Evolutionary conservation across 2,329 filamentous ascomycete species (phyloP), one percentile per base, ranked within the genome.

Genomic region (Hymenoscyphus occultus): DNA sequence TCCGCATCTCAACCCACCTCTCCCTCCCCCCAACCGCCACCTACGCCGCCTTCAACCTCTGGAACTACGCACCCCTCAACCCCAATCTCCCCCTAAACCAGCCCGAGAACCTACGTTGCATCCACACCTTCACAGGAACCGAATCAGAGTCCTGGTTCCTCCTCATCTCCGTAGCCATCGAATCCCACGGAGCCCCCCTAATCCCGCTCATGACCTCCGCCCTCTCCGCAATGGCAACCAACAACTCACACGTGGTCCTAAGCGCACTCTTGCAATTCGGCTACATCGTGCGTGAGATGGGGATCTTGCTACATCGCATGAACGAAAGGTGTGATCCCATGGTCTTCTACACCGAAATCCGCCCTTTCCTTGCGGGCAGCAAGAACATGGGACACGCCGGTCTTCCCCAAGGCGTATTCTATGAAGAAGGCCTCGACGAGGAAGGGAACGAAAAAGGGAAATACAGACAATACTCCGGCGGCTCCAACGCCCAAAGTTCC

Each of bases 111-210:
- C 81, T 97, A 12, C 81, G 84, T 22, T 89, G 88, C 0, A 82
- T 93, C 10, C 84, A 90, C 73, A 96, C 93, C 13, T 95, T 97
- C 73, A 97, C 93, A 4, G 93, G 92, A 32, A 95, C 92, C 7
- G 79, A 89, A 60, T 93, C 96, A 70, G 94, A 98, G 77, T 92
- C 93, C 71, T 97, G 94, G 94, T 98, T 98, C 78, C 93, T 93
- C 71, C 82, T 95, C 45, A 84, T 97, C 67, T 96, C 92, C 0
- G 90, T 95, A 0, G 93, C 93, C 19, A 96, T 97, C 75, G 94
- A 98, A 78, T 90, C 92, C 40, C 84, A 88, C 58, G 92, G 90
- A 0, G 93, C 88, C 0, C 81, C 84, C 0, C 86, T 92, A 40
- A 88, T 97, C 65, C 90, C 91, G 0, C 77, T 88, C 63, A 93